A percentile compares a stretch with the other conserved stretches of the same genome.
phyloP scores from a whole-genome alignment of 805 yeast species.

The Scheffersomyces amazonensis region DNA sequence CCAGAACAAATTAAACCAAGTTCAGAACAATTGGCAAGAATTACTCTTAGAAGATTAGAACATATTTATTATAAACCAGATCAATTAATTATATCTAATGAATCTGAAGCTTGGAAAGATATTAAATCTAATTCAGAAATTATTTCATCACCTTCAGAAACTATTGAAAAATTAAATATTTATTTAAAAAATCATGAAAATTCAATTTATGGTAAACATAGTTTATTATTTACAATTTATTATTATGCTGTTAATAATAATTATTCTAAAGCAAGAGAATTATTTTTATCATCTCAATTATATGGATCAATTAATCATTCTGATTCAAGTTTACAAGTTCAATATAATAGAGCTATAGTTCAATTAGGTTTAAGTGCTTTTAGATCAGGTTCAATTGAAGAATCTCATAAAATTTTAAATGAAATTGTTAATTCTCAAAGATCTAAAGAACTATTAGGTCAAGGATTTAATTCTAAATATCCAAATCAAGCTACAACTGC shows the following conservation, averaged over 20 bases:
- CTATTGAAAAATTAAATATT: conserved; percentile 64
- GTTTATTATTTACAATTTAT: conserved; percentile 81
- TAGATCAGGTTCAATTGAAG: conserved; percentile 81
- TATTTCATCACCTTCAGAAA: conserved; percentile 39
- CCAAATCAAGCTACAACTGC: conserved; percentile 51
- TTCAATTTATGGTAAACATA: conserved; percentile 72
- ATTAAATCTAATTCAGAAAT: conserved; percentile 26
- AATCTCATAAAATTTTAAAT: conserved; percentile 80
- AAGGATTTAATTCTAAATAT: conserved; percentile 72
- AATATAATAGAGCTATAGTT: conserved; percentile 92
- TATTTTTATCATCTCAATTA: conserved; percentile 81
- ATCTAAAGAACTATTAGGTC: conserved; percentile 90
- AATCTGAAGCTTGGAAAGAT: conserved; percentile 70
- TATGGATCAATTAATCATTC: conserved; percentile 81
- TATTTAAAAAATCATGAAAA: conserved; percentile 66
- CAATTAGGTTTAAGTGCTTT: conserved; percentile 96
- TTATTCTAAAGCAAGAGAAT: conserved; percentile 81
- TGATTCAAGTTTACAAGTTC: conserved; percentile 83
- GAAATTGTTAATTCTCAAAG: conserved; percentile 86
- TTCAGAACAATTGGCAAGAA: conserved; percentile 61
- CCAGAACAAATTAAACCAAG: conserved; percentile 37
- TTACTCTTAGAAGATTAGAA: conserved; percentile 80
- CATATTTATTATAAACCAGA: conserved; percentile 91
- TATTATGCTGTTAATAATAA: conserved; percentile 87
- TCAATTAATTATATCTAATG: conserved; percentile 65